Base-by-base conservation (phyloP, 176 grass and related monocot species). In the Secale cereale region DNA sequence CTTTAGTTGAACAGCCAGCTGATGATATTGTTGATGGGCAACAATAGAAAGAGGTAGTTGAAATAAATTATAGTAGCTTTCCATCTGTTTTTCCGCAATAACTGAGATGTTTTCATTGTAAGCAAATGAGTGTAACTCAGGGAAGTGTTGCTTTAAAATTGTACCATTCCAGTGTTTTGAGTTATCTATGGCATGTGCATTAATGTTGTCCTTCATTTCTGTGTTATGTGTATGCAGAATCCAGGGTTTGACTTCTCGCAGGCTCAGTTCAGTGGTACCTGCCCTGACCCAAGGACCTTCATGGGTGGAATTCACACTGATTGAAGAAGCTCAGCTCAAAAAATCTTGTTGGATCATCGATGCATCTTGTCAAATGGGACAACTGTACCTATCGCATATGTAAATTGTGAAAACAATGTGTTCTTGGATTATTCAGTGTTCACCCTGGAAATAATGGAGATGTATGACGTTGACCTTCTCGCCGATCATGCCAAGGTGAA, bases 211-310 rank as follows among this genome's bases (percentile, higher is more conserved):
- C 46, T 50, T 75, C 46, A 30, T 20, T 20, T 9, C 2, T 75
- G 10, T 50, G 26, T 64, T 70, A 65, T 69, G 30, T 65, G 40
- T 54, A 59, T 68, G 84, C 80, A 96, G 97, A 98, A 98, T 66
- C 97, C 90, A 29, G 97, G 93, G 37, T 98, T 98, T 29, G 97
- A 98, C 45, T 98, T 98, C 60, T 98, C 93, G 14, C 93, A 95
- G 64, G 97, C 97, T 28, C 97, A 96, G 63, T 99, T 99, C 77
- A 91, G 50, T 57, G 93, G 97, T 72, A 91, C 23, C 57, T 99
- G 97, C 85, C 97, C 97, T 79, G 97, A 99, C 30, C 97, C 93
- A 60, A 94, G 93, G 83, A 96, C 91, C 40, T 99, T 99, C 90
- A 96, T 99, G 97, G 93, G 93, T 19, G 97, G 93, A 20, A 88